Evolutionary conservation across 495 filamentous ascomycete genomes (phyloP), one percentile per base, ranked within the genome.

Genomic region (Penicillium odoratum): DNA sequence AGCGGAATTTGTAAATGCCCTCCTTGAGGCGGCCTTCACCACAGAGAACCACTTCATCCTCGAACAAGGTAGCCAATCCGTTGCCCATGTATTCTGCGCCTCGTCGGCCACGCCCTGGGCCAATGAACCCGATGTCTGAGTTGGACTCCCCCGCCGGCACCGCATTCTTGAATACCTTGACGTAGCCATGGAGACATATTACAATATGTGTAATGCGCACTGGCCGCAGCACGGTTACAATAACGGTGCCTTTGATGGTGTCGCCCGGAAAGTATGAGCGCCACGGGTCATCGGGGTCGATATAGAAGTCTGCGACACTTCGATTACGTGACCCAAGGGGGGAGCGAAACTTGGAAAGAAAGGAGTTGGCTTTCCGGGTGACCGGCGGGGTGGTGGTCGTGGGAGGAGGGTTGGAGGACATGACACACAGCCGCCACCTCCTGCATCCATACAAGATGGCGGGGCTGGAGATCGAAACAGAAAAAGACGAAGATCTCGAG

Each of bases 1-100:
- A 98, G 47, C 90, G 86, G 71, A 98, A 98, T 64, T 94, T 89
- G 68, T 96, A 98, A 49, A 89, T 80, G 11, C 92, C 90, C 51
- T 89, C 82, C 53, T 91, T 89, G 29, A 98, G 79, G 61, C 89
- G 84, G 5, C 94, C 93, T 55, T 97, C 93, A 25, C 92, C 93
- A 66, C 92, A 97, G 38, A 98, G 80, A 15, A 93, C 87, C 55
- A 88, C 79, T 68, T 98, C 92, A 66, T 98, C 92, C 71, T 93
- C 88, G 63, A 97, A 98, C 43, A 98, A 74, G 7, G 87, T 91
- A 10, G 88, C 88, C 65, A 91, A 83, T 26, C 93, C 92, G 77
- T 93, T 90, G 33, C 88, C 89, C 68, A 86, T 81, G 64, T 92
- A 92, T 67, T 91, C 88, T 10, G 72, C 82, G 56, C 70, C 74